Evolutionary conservation across 495 filamentous ascomycete species (phyloP).

Genomic region (Chaetomium fimeti): DNA sequence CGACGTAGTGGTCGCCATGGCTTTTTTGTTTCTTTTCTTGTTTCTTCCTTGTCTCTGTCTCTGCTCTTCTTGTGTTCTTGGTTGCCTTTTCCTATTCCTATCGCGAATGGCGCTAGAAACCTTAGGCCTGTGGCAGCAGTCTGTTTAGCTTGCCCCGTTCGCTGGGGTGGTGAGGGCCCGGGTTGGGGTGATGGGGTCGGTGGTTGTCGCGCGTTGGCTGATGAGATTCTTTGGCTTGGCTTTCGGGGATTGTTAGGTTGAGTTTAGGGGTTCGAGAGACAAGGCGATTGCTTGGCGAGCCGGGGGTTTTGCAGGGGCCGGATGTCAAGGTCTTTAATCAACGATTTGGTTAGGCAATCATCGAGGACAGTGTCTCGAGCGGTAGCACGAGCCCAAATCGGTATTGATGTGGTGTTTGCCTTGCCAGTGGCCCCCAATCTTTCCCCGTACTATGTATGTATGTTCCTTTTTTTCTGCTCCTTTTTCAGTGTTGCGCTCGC

Average conservation of each 20-base stretch:
- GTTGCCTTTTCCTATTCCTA: neutral
- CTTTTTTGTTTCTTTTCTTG: slow-evolving; percentile 13
- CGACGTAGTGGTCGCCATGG: slow-evolving; percentile 36
- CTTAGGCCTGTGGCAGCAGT: neutral
- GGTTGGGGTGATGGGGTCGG: neutral
- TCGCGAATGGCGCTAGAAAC: neutral
- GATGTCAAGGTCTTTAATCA: neutral
- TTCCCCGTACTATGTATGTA: too few relatives aligned
- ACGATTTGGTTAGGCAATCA: neutral
- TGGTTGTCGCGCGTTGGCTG: slow-evolving; percentile 3
- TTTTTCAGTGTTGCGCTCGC: slow-evolving; percentile 6
- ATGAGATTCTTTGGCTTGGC: slow-evolving; percentile 16
- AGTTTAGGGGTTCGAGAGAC: slow-evolving; percentile 17
- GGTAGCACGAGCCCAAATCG: neutral
- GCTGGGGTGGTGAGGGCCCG: neutral
- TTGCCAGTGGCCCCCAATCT: neutral
- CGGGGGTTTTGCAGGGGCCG: neutral
- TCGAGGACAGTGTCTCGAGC: neutral
- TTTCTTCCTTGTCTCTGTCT: neutral
- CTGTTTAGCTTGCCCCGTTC: neutral
- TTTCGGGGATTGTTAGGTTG: slow-evolving; percentile 3
- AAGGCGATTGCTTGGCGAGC: slow-evolving; percentile 6
- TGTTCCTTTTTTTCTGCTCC: slow-evolving; percentile 10
- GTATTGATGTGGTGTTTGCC: neutral
- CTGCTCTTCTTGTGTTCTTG: slow-evolving; percentile 7